Percentiles rank a stretch among this genome's conserved stretches.
phyloP scores from a whole-genome alignment of 768 basidiomycete species.

The Collybiopsis luxurians region DNA sequence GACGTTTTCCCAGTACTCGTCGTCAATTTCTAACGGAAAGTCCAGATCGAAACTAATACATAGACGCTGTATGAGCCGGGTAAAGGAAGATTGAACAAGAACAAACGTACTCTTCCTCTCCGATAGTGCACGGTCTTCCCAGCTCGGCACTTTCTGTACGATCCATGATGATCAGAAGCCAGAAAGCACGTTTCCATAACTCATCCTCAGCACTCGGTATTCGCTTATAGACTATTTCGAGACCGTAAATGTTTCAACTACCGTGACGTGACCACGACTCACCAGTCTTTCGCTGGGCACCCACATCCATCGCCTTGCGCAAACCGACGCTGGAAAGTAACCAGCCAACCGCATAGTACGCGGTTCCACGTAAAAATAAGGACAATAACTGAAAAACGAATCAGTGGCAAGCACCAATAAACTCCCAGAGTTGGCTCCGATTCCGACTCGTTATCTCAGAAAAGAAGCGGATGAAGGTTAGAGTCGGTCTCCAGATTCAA shows the following conservation, averaged over 20 bases:
- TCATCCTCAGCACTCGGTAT: slow-evolving; percentile 56
- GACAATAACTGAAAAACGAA: slow-evolving; percentile 40
- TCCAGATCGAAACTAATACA: slow-evolving; percentile 76
- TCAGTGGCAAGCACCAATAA: too few species aligned
- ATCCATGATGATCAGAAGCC: slow-evolving; percentile 64
- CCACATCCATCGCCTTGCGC: slow-evolving; percentile 71
- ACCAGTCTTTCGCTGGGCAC: slow-evolving; percentile 62
- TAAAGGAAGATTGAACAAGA: background rate
- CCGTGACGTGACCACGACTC: too few species aligned
- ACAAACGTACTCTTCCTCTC: slow-evolving; percentile 63
- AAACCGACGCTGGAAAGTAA: slow-evolving; percentile 48
- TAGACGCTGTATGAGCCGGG: slow-evolving; percentile 6
- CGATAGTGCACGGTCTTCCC: slow-evolving; percentile 54
- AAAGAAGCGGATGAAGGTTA: too few species aligned
- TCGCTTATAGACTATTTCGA: slow-evolving; percentile 37
- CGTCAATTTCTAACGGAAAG: slow-evolving; percentile 78
- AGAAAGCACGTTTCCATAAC: slow-evolving; percentile 78
- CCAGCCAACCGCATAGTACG: slow-evolving; percentile 53
- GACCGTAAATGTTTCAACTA: too few species aligned
- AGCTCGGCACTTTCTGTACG: slow-evolving; percentile 49
- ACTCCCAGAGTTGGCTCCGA: too few species aligned
- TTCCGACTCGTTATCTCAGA: too few species aligned
- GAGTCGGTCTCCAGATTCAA: too few species aligned
- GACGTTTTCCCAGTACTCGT: slow-evolving; percentile 66
- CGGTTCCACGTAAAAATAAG: slow-evolving; percentile 52